These are phyloP conservation scores for Penicillium daleae DNA, from an alignment of 495 filamentous ascomycete species.

Conservation along the genomic window DNA sequence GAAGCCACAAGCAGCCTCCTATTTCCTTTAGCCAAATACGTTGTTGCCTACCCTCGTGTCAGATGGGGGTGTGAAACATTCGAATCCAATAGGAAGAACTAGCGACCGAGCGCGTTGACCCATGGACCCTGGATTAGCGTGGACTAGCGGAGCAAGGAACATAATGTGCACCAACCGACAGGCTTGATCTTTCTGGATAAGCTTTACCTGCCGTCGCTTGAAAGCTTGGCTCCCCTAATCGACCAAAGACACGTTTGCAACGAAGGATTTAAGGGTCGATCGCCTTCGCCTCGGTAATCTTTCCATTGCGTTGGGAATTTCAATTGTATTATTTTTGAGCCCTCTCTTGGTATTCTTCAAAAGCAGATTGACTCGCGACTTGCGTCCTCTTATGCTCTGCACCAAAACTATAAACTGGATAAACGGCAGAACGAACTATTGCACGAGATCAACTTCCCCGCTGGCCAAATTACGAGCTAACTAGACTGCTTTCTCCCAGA, in stretches of 20 bases:
- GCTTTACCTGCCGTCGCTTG: conserved; percentile 6
- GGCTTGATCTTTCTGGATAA: not conserved
- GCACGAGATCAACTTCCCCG: not conserved
- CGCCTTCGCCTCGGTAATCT: not conserved
- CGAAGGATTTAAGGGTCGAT: not conserved
- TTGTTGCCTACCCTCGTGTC: conserved; percentile 9
- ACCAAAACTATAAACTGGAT: not conserved
- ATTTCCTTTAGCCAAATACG: conserved; percentile 1
- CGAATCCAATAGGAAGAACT: not conserved
- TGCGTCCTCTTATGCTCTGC: not conserved
- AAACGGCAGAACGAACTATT: not conserved
- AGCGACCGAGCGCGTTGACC: not conserved
- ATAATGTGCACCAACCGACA: not conserved
- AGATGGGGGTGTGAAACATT: conserved; percentile 4
- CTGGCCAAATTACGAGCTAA: not conserved
- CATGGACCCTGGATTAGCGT: conserved; percentile 3
- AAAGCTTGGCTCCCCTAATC: conserved; percentile 15
- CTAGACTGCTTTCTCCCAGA: not conserved
- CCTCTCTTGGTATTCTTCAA: not conserved
- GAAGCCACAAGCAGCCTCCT: not conserved
- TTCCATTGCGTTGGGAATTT: not conserved
- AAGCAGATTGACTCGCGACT: not conserved
- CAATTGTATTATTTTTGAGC: not conserved
- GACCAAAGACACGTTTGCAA: not conserved
- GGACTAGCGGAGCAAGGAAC: not conserved